These are phyloP conservation scores for Epichloe coenophiala DNA, from an alignment of 2,329 filamentous ascomycete species.

Conservation along the genomic window DNA sequence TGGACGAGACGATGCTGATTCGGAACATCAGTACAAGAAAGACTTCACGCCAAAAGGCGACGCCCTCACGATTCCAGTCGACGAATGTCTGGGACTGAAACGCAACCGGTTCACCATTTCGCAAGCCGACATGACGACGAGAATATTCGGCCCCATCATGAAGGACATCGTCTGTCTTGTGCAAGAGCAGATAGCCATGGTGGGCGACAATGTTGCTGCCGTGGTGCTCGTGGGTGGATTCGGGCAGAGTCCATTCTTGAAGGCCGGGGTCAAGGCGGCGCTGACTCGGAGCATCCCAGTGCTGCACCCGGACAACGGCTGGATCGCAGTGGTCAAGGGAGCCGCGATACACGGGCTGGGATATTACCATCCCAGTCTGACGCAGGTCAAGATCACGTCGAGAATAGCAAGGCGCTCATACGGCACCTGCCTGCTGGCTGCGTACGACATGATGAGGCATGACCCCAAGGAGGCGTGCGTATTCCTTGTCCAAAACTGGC, in stretches of 20 bases:
- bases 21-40: constrained; percentile 21
- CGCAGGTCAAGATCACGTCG: constrained; percentile 19
- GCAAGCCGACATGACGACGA: constrained; percentile 52
- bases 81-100: constrained; percentile 19
- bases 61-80: constrained; percentile 22
- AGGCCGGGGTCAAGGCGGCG: constrained; percentile 23
- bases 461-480: constrained; percentile 23
- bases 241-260: constrained; percentile 31
- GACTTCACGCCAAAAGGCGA: constrained; percentile 22
- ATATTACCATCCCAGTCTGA: constrained; percentile 16
- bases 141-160: constrained; percentile 28
- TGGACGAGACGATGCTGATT: too few relatives aligned
- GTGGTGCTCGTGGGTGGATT: constrained; percentile 37
- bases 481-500: not conserved
- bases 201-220: constrained; percentile 20
- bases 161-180: constrained; percentile 30
- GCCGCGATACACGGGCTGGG: constrained; percentile 30
- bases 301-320: constrained; percentile 34
- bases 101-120: constrained; percentile 19
- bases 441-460: constrained; percentile 23
- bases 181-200: constrained; percentile 25
- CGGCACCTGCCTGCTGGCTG: constrained; percentile 22
- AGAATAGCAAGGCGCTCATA: constrained; percentile 24
- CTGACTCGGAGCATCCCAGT: constrained; percentile 25
- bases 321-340: constrained; percentile 37